Conservation (phyloP, 352 stramenopile genomes). For the Phytophthora kernoviae region DNA sequence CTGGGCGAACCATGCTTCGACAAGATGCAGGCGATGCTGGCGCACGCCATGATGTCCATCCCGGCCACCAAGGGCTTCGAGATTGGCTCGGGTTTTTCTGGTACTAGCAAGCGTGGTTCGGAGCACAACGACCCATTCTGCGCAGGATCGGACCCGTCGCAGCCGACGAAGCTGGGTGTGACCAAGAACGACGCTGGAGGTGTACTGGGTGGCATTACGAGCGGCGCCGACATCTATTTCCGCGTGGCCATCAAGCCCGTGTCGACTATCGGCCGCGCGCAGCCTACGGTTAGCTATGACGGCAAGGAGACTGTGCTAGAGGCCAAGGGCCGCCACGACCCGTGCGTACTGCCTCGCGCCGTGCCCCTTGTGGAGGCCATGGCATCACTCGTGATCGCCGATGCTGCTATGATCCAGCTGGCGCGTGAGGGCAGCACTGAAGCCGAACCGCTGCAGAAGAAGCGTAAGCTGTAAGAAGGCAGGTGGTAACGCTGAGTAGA, state of each 20-base stretch:
- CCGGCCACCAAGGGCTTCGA: constrained; percentile 99
- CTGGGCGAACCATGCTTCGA: constrained; percentile 99
- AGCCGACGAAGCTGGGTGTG: constrained; percentile 68
- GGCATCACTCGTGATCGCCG: constrained; percentile 95
- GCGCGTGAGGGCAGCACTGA: constrained; percentile 82
- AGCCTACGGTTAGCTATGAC: constrained; percentile 95
- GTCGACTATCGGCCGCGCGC: constrained; percentile 96
- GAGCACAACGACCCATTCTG: constrained; percentile 99
- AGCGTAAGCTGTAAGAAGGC: constrained; percentile 53
- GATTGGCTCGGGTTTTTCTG: constrained; percentile 95
- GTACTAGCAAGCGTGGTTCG: constrained; percentile 96
- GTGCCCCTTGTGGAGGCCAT: constrained; percentile 99
- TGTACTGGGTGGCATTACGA: constrained; percentile 98
- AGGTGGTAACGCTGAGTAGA: constrained; percentile 1
- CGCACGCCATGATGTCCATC: constrained; percentile 99
- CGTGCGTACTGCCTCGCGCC: constrained; percentile 97
- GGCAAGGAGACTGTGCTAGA: constrained; percentile 95
- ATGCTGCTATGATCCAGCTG: constrained; percentile 96
- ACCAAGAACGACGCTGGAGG: constrained; percentile 92
- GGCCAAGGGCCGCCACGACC: constrained; percentile 98
- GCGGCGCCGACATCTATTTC: constrained; percentile 98
- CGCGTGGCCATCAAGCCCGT: constrained; percentile 99
- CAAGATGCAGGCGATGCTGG: constrained; percentile 98
- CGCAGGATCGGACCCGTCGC: constrained; percentile 34
- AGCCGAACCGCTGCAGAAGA: constrained; percentile 58